Evolutionary conservation across 768 basidiomycete genomes (phyloP), one percentile per base, ranked within the genome.

Genomic region (Lactifluus volemus): DNA sequence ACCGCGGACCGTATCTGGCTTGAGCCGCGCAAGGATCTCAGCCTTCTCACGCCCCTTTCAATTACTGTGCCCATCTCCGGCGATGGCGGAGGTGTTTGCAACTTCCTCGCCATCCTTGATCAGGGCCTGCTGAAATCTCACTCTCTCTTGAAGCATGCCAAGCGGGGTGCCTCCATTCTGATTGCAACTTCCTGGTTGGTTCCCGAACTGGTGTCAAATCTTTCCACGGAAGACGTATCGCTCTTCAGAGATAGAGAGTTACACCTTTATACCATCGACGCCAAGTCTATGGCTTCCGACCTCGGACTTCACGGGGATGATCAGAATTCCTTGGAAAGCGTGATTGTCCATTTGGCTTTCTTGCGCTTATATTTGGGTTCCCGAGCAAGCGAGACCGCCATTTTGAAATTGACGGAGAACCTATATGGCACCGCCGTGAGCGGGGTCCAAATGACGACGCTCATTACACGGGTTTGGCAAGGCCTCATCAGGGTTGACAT

Each of bases 291-390:
- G 44, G 82, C 85, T 25, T 71, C 75, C 21, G 73, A 73, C 32
- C 65, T 82, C 2, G 74, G 73, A 19, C 68, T 70, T 10, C 68
- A 71, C n/a, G 70, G 72, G 14, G 61, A 73, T 4, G 63, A 70
- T 9, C 73, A 73, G 58, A 77, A 79, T 45, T 73, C 76, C 1
- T 66, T 81, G 7, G 79, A 88, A 67, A 78, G 75, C 63, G 72
- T 89, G 63, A 69, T 90, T 39, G 80, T 84, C 47, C 83, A 90
- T 67, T 77, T 95, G 32, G 87, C 89, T 0, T 91, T 98, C 78
- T 73, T 98, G 68, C 80, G 91, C 55, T 77, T 98, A 36, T 98
- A 88, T 73, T 76, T 92, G 44, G 89, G 88, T 32, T 73, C 77
- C 53, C 73, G 75, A n/a, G 85, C 84, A 7, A 79, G 74, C 25